Base-by-base conservation (phyloP, 73 alveolate genomes). In the Tetrahymena malaccensis region DNA sequence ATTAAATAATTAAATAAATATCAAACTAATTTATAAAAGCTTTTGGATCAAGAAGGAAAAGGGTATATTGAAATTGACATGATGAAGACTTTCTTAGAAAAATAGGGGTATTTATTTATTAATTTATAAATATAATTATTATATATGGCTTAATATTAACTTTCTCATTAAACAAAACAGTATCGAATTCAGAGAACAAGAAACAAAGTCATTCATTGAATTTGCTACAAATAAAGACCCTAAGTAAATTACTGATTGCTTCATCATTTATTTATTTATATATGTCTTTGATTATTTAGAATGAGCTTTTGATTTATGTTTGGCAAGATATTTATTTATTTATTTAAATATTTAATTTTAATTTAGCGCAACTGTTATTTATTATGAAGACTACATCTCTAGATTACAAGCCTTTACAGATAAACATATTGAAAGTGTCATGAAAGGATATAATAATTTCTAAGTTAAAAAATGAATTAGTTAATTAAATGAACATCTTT, bases 161-260 rank as follows among this genome's bases (percentile, higher is more conserved):
- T 5, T 10, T 56, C 6, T 56, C 25, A 56, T 84, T 11, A 44
- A 34, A 6, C 2, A 33, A 34, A 43, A 8, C 19, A 95, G 97
- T 43, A 95, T 95, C 25, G 56, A 50, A 93, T 95, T 95, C 85
- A 43, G 97, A 95, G 43, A 44, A 37, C 6, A 22, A n/a, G 95
- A 95, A 56, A 89, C 94, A 10, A 93, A 95, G 84, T 93, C 57
- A 3, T 95, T 95, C 57, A 55, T 89, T n/a, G 94, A 93, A 95
- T 95, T 95, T 89, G 97, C 97, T 2, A 95, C 97, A 13, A 85
- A 95, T 89, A 43, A 85, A 85, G 95, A 95, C 94, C 97, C 97
- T 15, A 95, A 93, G 96, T 85, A 94, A 43, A 27, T 10, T 55
- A 56, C 7, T 4, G 7, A 37, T 37, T 4, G 7, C 43, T n/a